Evolutionary conservation across 495 filamentous ascomycete species (phyloP).

Genomic region (Penicillium paxilli): DNA sequence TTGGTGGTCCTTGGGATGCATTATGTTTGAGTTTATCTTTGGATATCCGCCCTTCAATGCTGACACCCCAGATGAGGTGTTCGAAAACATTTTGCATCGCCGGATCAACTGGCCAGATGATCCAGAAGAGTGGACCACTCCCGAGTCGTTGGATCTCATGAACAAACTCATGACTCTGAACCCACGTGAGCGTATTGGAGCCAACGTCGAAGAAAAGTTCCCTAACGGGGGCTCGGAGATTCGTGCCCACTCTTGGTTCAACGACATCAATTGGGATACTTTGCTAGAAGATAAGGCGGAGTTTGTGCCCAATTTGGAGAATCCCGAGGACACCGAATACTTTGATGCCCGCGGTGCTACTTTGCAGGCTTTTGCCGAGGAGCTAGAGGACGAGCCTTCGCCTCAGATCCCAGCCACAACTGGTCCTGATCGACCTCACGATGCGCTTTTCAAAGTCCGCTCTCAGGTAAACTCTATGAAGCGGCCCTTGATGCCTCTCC

Average conservation of each 20-base stretch:
- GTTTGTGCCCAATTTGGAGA: constrained; percentile 89
- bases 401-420: constrained; percentile 57
- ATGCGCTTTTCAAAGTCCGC: constrained; percentile 87
- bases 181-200: constrained; percentile 75
- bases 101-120: constrained; percentile 86
- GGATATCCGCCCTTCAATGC: constrained; percentile 94
- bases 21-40: constrained; percentile 94
- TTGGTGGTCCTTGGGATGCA: constrained; percentile 99
- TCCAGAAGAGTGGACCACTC: constrained; percentile 68
- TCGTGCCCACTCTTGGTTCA: constrained; percentile 84
- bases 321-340: constrained; percentile 97
- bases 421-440: constrained; percentile 81
- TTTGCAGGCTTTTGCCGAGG: constrained; percentile 83
- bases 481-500: constrained; percentile 87
- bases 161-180: constrained; percentile 83
- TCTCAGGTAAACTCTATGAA: constrained; percentile 82
- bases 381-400: constrained; percentile 85
- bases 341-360: constrained; percentile 92
- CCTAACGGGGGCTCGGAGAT: constrained; percentile 86
- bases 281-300: constrained; percentile 89
- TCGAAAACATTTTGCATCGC: constrained; percentile 90
- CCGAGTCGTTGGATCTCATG: constrained; percentile 90
- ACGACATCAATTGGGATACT: constrained; percentile 83
- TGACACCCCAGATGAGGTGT: constrained; percentile 85
- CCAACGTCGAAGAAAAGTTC: constrained; percentile 78